Conservation (phyloP, 1,284 basidiomycete species). For the Ustilago loliicola region DNA sequence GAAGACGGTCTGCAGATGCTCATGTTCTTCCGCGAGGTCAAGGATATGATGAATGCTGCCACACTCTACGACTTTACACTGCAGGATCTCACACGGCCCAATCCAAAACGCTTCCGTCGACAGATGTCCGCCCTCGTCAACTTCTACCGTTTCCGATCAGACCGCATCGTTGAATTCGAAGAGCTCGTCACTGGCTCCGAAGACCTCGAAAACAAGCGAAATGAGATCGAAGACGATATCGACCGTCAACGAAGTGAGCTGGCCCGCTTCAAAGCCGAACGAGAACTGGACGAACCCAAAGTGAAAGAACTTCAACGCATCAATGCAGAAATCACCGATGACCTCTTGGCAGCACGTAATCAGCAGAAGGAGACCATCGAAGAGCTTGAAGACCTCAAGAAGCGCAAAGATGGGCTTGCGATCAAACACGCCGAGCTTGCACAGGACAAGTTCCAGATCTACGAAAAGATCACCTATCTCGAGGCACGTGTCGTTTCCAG, state of each 20-base stretch:
- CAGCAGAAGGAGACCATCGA: constrained; percentile 57
- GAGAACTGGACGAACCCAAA: constrained; percentile 76
- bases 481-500: constrained; percentile 56
- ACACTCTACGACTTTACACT: constrained; percentile 66
- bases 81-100: constrained; percentile 65
- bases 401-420: constrained; percentile 46
- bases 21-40: constrained; percentile 65
- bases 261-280: constrained; percentile 63
- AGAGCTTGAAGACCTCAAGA: constrained; percentile 57
- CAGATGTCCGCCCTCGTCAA: constrained; percentile 69
- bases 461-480: constrained; percentile 60
- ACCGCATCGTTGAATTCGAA: constrained; percentile 74
- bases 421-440: constrained; percentile 58
- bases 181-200: constrained; percentile 76
- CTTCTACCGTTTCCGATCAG: constrained; percentile 67
- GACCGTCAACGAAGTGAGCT: constrained; percentile 75
- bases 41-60: constrained; percentile 66
- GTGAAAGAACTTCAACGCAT: constrained; percentile 78
- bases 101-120: constrained; percentile 65
- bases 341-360: constrained; percentile 72
- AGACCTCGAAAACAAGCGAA: constrained; percentile 76
- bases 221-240: constrained; percentile 74
- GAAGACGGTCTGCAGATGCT: constrained; percentile 62
- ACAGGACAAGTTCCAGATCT: constrained; percentile 58
- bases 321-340: constrained; percentile 85